Percentiles rank a stretch among this genome's conserved stretches.
These are phyloP conservation scores for Hypoxylon sp. DNA, from an alignment of 2,329 filamentous ascomycete species.

Conservation along the genomic window DNA sequence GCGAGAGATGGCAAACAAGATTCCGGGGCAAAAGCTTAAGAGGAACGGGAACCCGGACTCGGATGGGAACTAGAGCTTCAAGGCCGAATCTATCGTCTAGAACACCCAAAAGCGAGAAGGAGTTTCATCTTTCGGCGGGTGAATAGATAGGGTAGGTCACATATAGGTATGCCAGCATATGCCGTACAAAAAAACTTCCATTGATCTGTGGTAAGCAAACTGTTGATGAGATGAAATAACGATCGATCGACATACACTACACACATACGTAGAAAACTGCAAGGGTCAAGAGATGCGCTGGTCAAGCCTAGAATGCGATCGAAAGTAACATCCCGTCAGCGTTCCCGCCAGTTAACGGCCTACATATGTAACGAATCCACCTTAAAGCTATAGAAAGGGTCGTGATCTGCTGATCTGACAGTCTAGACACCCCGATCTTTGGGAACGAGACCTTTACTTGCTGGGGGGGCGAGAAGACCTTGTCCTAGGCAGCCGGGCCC, in stretches of 20 bases:
- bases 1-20: conserved; percentile 30
- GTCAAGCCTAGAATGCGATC: conserved; percentile 37
- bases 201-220: conserved; percentile 30
- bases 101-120: not conserved
- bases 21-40: conserved; percentile 18
- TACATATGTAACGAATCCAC: conserved; percentile 24
- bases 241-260: conserved; percentile 19
- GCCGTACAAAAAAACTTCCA: conserved; percentile 22
- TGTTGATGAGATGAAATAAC: conserved; percentile 17
- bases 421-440: conserved; percentile 29
- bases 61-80: conserved; percentile 3
- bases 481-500: conserved; percentile 16
- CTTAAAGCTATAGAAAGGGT: conserved; percentile 19
- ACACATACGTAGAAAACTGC: too few species aligned
- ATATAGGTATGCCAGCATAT: conserved; percentile 6
- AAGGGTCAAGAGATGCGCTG: conserved; percentile 10
- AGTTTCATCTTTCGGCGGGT: not conserved
- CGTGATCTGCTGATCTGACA: conserved; percentile 34
- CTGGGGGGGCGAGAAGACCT: conserved; percentile 24
- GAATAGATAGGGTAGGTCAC: not conserved
- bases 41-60: conserved; percentile 1
- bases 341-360: conserved; percentile 3
- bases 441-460: conserved; percentile 27
- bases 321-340: conserved; percentile 22
- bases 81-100: conserved; percentile 10